Percentiles rank a stretch among this genome's conserved stretches.
Evolutionary conservation across 768 basidiomycete species (phyloP).

Genomic region (Plicaturopsis crispa): DNA sequence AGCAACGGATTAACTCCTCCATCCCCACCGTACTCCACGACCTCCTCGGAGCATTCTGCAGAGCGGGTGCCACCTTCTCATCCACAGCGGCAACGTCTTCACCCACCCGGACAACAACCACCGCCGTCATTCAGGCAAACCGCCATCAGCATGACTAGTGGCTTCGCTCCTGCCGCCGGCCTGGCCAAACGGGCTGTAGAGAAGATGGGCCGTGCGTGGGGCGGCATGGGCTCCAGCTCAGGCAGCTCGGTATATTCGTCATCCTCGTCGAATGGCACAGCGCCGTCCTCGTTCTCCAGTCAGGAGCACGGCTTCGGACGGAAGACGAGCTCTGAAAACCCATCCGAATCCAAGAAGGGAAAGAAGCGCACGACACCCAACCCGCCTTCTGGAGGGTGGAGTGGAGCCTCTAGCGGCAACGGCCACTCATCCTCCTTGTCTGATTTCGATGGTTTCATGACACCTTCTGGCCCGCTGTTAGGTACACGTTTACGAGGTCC

Average conservation of each 20-base stretch:
- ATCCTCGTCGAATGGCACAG: constrained; percentile 35
- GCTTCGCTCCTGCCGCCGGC: constrained; percentile 65
- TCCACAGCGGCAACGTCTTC: constrained; percentile 11
- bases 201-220: constrained; percentile 65
- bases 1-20: constrained; percentile 14
- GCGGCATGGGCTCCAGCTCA: constrained; percentile 30
- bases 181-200: constrained; percentile 74
- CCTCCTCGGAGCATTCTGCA: constrained; percentile 13
- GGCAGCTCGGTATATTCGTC: constrained; percentile 36
- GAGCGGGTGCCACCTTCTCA: constrained; percentile 22
- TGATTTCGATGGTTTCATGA: constrained; percentile 34
- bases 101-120: constrained; percentile 7
- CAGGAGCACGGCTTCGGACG: constrained; percentile 27
- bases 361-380: constrained; percentile 49
- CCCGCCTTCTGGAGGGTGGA: constrained; percentile 52
- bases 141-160: constrained; percentile 65
- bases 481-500: constrained; percentile 55
- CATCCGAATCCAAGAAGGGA: constrained; percentile 18
- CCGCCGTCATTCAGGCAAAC: constrained; percentile 45
- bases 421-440: constrained; percentile 39
- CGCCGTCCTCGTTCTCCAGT: constrained; percentile 28
- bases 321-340: constrained; percentile 23
- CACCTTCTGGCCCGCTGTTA: constrained; percentile 38
- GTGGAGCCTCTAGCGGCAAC: constrained; percentile 38
- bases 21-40: constrained; percentile 12